These are phyloP conservation scores for Vinca minor DNA, from an alignment of 257 asterid genomes.

Conservation along the genomic window DNA sequence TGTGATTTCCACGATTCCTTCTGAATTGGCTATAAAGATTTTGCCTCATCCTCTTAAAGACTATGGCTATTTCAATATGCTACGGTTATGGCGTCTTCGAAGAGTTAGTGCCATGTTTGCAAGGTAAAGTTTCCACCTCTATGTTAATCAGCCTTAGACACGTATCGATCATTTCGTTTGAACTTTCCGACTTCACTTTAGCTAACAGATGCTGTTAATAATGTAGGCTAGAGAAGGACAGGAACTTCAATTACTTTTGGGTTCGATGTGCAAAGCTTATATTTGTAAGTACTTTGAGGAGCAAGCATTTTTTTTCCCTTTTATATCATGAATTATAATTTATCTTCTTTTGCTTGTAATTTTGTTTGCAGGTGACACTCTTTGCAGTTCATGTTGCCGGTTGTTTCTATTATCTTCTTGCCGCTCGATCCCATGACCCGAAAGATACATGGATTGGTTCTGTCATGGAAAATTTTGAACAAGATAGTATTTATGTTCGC, in stretches of 20 bases:
- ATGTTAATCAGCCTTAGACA: too few species aligned
- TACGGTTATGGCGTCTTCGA: conserved; percentile 84
- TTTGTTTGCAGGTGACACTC: conserved; percentile 71
- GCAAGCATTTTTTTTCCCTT: background rate
- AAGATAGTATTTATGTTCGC: conserved; percentile 26
- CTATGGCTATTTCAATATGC: conserved; percentile 54
- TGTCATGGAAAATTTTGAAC: conserved; percentile 16
- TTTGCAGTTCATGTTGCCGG: conserved; percentile 61
- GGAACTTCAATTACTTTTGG: conserved; percentile 45
- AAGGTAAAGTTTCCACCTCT: conserved; percentile 26
- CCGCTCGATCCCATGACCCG: conserved; percentile 34
- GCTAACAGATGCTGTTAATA: too few species aligned
- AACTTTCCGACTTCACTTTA: background rate
- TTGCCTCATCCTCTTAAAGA: conserved; percentile 30
- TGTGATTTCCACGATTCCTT: conserved; percentile 57
- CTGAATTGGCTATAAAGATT: conserved; percentile 31
- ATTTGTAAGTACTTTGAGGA: conserved; percentile 40
- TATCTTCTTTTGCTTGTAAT: conserved; percentile 12
- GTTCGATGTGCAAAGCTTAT: conserved; percentile 59
- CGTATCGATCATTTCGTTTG: background rate
- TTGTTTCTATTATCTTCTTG: conserved; percentile 54
- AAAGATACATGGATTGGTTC: conserved; percentile 50
- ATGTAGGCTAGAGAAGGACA: conserved; percentile 72
- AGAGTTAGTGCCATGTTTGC: conserved; percentile 67
- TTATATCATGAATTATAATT: background rate